Conservation (phyloP, 495 filamentous ascomycete species). For the Talaromyces proteolyticus region DNA sequence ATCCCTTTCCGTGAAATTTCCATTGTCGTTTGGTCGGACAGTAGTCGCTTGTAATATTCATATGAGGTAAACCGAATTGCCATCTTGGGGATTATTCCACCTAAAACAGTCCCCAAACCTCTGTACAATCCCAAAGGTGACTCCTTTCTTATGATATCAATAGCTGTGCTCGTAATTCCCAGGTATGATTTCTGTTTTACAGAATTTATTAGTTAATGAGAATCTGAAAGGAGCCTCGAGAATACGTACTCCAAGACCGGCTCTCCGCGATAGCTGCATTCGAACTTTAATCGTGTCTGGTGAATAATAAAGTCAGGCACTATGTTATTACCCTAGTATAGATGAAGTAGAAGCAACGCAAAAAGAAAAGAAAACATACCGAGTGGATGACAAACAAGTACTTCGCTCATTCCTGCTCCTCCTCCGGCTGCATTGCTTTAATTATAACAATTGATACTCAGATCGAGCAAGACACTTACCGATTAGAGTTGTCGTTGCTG, state of each 20-base stretch:
- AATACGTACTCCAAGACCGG: constrained; percentile 68
- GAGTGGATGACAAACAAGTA: constrained; percentile 89
- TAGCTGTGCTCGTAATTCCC: constrained; percentile 80
- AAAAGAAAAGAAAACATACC: constrained; percentile 45
- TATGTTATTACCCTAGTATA: too few relatives aligned
- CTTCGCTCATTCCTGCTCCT: constrained; percentile 98
- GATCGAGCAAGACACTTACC: constrained; percentile 48
- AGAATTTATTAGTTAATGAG: constrained; percentile 13
- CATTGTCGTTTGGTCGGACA: constrained; percentile 67
- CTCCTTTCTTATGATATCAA: constrained; percentile 81
- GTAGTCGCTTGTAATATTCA: constrained; percentile 82
- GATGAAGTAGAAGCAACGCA: background rate
- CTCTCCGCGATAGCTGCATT: constrained; percentile 92
- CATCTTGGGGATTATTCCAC: constrained; percentile 98
- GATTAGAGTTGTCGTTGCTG: constrained; percentile 89
- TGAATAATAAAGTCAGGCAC: constrained; percentile 12
- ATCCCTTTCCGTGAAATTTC: constrained; percentile 65
- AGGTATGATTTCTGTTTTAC: constrained; percentile 70
- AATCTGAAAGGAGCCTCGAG: background rate
- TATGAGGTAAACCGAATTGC: constrained; percentile 98
- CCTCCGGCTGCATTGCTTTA: constrained; percentile 67
- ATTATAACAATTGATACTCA: background rate
- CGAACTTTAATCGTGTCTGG: constrained; percentile 95
- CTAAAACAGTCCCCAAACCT: constrained; percentile 89
- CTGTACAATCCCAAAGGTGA: constrained; percentile 92